These are phyloP conservation scores for Ceratocystiopsis brevicomis DNA, from an alignment of 2,329 filamentous ascomycete species.

Conservation along the genomic window DNA sequence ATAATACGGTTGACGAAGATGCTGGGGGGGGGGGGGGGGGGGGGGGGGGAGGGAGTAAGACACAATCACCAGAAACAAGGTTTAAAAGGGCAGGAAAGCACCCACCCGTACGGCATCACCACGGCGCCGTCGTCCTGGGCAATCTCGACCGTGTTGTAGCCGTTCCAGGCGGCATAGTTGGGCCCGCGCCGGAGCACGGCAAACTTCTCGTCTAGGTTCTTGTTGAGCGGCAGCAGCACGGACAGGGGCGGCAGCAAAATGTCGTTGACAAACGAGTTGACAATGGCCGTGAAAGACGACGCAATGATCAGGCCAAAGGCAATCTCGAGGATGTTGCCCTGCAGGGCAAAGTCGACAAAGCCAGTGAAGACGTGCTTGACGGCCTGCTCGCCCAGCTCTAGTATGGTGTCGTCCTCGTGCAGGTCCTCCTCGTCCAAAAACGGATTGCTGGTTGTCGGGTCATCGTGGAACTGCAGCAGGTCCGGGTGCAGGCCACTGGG, in stretches of 20 bases:
- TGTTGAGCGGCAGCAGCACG: conserved; percentile 47
- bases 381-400: conserved; percentile 26
- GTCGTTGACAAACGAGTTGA: conserved; percentile 53
- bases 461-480: conserved; percentile 9
- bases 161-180: conserved; percentile 27
- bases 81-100: background rate
- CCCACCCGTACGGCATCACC: conserved; percentile 50
- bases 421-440: conserved; percentile 18
- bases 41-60: background rate
- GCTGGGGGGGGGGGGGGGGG: background rate
- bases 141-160: conserved; percentile 52
- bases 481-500: conserved; percentile 1
- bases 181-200: conserved; percentile 41
- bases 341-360: conserved; percentile 54
- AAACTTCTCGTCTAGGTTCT: conserved; percentile 59
- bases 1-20: conserved; percentile 43
- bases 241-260: conserved; percentile 52
- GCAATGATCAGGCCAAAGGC: conserved; percentile 58
- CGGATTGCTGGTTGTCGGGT: conserved; percentile 15
- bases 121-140: conserved; percentile 54
- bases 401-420: conserved; percentile 15
- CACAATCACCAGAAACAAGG: background rate
- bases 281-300: conserved; percentile 49
- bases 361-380: conserved; percentile 37
- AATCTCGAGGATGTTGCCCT: conserved; percentile 58